These are phyloP conservation scores for Penicillium sp. DNA, from an alignment of 2,329 filamentous ascomycete species.

Conservation along the genomic window DNA sequence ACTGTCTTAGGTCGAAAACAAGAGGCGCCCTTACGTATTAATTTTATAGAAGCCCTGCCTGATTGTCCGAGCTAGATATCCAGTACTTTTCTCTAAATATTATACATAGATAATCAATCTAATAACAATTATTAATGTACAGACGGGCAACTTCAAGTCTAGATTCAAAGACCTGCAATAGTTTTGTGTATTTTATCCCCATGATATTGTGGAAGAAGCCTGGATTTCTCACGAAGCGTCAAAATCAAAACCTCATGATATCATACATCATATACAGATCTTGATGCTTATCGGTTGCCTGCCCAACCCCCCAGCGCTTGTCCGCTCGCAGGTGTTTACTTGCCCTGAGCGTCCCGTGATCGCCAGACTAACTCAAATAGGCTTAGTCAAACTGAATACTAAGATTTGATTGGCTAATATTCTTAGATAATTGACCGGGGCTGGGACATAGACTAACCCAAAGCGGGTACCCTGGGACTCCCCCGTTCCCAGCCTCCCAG, in stretches of 20 bases:
- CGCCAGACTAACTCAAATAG: conserved; percentile 12
- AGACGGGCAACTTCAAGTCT: no score
- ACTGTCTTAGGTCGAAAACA: neutral
- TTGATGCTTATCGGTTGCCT: conserved; percentile 24
- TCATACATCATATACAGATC: neutral
- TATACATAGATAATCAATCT: neutral
- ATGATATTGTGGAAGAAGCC: neutral
- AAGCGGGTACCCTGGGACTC: conserved; percentile 12
- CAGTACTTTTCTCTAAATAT: neutral
- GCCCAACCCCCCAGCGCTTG: conserved; percentile 17
- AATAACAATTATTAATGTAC: neutral
- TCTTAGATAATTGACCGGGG: conserved; percentile 18
- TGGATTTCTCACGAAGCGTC: neutral
- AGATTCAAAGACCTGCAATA: neutral
- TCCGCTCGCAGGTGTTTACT: conserved; percentile 24
- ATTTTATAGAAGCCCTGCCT: neutral
- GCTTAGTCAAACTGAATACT: neutral
- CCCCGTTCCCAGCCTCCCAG: conserved; percentile 27
- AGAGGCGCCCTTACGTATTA: neutral
- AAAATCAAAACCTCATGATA: neutral
- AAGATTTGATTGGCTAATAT: conserved; percentile 11
- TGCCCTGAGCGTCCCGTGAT: conserved; percentile 24
- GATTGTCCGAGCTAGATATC: neutral
- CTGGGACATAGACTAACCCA: conserved; percentile 15
- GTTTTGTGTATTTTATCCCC: neutral